Conservation (phyloP, 768 basidiomycete species). For the Mycena haematopus region DNA sequence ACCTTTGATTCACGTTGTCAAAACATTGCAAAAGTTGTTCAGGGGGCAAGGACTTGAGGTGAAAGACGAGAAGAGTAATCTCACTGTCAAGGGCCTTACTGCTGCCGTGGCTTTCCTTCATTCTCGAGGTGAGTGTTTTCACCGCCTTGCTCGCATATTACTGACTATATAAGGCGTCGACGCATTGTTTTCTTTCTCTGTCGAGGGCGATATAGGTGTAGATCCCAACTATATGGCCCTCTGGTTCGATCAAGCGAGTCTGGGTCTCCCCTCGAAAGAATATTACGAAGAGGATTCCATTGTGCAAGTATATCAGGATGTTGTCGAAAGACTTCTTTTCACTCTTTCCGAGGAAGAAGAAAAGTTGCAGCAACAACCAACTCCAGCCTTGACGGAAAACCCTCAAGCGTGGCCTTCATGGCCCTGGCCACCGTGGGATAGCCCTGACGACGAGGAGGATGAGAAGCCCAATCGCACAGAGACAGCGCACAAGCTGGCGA, state of each 20-base stretch:
- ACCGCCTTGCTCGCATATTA: neutral
- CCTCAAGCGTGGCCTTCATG: constrained; percentile 76
- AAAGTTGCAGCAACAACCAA: constrained; percentile 29
- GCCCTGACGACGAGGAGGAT: constrained; percentile 56
- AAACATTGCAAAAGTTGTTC: constrained; percentile 65
- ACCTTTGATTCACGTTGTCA: constrained; percentile 74
- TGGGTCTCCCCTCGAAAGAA: constrained; percentile 93
- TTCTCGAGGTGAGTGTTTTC: constrained; percentile 66
- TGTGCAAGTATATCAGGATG: constrained; percentile 69
- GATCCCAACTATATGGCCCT: constrained; percentile 88
- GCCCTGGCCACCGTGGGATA: constrained; percentile 89
- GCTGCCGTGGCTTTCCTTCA: constrained; percentile 86
- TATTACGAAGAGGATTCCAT: constrained; percentile 85
- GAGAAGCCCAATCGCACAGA: constrained; percentile 59
- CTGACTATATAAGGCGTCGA: constrained; percentile 61
- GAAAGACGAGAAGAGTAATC: constrained; percentile 37
- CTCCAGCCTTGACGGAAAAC: constrained; percentile 31
- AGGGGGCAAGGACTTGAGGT: constrained; percentile 55
- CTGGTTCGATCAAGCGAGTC: constrained; percentile 82
- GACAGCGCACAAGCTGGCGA: constrained; percentile 68
- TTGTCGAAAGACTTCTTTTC: constrained; percentile 71
- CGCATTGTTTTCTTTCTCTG: constrained; percentile 78
- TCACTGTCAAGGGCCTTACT: constrained; percentile 70
- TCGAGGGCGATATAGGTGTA: constrained; percentile 87
- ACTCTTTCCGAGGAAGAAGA: constrained; percentile 61